phyloP scores from a whole-genome alignment of 2,329 filamentous ascomycete genomes.

The Gnomoniopsis smithogilvyi region DNA sequence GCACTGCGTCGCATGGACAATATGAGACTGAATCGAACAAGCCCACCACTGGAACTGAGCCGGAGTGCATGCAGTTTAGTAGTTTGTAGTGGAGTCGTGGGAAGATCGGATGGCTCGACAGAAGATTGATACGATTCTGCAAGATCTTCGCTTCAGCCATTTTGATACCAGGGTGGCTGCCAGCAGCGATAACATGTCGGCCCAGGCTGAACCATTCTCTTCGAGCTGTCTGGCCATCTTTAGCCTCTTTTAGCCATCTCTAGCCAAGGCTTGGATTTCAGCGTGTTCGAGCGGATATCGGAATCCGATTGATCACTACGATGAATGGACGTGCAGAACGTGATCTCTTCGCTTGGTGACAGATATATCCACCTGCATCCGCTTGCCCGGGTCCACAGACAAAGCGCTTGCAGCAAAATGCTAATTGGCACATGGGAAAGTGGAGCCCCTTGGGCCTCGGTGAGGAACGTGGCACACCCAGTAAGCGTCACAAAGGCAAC shows the following conservation, averaged over 20 bases:
- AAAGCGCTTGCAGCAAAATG: constrained; percentile 17
- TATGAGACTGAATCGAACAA: no score
- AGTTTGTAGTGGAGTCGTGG: neutral
- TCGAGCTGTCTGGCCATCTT: neutral
- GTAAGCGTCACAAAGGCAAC: neutral
- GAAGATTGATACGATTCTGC: neutral
- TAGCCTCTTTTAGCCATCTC: no score
- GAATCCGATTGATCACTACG: neutral
- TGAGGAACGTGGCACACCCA: constrained; percentile 11
- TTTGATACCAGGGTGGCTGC: no score
- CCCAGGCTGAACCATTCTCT: neutral
- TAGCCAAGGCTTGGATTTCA: neutral
- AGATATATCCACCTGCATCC: neutral
- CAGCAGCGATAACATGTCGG: neutral
- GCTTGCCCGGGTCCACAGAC: neutral
- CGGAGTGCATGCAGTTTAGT: neutral
- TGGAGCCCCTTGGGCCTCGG: neutral
- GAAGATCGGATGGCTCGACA: neutral
- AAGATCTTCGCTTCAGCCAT: neutral
- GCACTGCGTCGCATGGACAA: no score
- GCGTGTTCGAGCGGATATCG: neutral
- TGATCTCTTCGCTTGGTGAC: neutral
- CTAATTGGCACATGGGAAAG: constrained; percentile 15
- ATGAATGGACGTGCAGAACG: neutral
- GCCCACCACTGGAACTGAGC: no score